Evolutionary conservation across 225 moss, liverwort and hornwort genomes (phyloP).

Genomic region (Rhytidiadelphus loreus): DNA sequence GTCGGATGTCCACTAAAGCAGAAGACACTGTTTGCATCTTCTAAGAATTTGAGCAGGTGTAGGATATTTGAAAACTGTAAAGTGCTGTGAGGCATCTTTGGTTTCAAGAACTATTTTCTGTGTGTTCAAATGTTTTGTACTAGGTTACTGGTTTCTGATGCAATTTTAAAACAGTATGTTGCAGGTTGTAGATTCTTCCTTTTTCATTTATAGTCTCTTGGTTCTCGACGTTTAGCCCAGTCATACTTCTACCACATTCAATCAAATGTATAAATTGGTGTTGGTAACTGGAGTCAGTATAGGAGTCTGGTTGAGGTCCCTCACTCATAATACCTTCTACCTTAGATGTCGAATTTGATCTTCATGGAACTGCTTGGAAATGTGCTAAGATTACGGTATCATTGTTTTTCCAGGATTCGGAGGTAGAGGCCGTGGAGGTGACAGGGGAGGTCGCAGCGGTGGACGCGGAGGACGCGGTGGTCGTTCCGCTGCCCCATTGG

Average conservation of each 20-base stretch:
- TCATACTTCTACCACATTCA: background rate
- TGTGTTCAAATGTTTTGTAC: background rate
- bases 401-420: constrained; percentile 14
- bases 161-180: background rate
- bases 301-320: background rate
- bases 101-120: too few relatives aligned
- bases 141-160: background rate
- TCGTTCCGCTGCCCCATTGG: constrained; percentile 18
- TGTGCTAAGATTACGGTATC: background rate
- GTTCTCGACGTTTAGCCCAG: background rate
- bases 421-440: constrained; percentile 41
- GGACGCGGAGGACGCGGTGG: constrained; percentile 47
- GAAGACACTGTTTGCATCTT: too few relatives aligned
- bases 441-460: constrained; percentile 37
- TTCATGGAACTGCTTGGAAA: background rate
- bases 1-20: too few relatives aligned
- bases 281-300: background rate
- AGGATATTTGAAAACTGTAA: background rate
- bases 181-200: background rate
- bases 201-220: too few relatives aligned
- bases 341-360: background rate
- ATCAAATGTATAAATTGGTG: background rate
- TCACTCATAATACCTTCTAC: too few relatives aligned
- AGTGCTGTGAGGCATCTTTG: background rate
- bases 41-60: background rate